These are phyloP conservation scores for Fusarium sp. DNA, from an alignment of 2,329 filamentous ascomycete genomes.

Conservation along the genomic window DNA sequence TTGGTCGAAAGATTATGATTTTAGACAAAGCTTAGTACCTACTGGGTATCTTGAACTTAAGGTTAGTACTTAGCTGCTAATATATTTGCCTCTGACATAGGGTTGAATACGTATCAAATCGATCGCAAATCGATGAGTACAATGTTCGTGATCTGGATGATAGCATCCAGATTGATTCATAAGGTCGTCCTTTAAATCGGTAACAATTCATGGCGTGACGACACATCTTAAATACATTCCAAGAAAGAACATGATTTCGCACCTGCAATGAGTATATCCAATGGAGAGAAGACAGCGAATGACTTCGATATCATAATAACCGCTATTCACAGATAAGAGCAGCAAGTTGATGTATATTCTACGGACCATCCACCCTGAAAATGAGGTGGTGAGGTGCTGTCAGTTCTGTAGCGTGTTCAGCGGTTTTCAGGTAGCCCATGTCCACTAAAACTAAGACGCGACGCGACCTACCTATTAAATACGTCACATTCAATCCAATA, in stretches of 20 bases:
- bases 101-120: not conserved
- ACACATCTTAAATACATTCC: not conserved
- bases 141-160: not conserved
- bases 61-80: not conserved
- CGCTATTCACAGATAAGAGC: not conserved
- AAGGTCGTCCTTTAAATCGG: not conserved
- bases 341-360: not conserved
- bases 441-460: conserved; percentile 18
- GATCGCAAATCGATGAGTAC: not conserved
- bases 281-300: not conserved
- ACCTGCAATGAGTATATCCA: not conserved
- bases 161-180: not conserved
- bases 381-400: not conserved
- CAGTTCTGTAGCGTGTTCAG: not conserved
- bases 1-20: not conserved
- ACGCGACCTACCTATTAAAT: conserved; percentile 9
- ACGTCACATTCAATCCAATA: conserved; percentile 13
- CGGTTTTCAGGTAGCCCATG: not conserved
- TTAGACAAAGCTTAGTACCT: not conserved
- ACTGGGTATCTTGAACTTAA: not conserved
- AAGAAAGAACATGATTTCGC: not conserved
- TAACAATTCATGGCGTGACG: not conserved
- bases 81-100: not conserved
- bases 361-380: not conserved
- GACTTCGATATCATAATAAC: not conserved